These are phyloP conservation scores for Beauveria scarabaeidicola DNA, from an alignment of 2,329 filamentous ascomycete genomes.

Conservation along the genomic window DNA sequence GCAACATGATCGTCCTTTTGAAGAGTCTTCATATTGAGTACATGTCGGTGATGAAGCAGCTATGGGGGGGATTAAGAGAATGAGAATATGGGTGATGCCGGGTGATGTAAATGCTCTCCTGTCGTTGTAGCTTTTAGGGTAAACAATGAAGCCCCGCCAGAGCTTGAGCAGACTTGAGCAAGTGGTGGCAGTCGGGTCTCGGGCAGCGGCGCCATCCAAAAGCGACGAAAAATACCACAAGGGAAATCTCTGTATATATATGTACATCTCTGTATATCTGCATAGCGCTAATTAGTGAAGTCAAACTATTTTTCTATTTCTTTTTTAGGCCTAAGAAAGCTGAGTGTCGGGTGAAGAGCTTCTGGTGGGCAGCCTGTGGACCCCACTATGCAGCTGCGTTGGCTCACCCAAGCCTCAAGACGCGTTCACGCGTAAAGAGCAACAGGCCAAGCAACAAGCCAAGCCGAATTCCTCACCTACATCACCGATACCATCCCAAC, in stretches of 20 bases:
- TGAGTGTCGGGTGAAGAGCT: neutral
- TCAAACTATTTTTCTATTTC: neutral
- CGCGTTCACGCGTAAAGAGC: constrained; percentile 10
- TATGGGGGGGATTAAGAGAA: neutral
- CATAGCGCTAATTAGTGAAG: no score
- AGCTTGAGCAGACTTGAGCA: neutral
- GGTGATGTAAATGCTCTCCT: neutral
- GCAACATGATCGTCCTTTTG: constrained; percentile 33
- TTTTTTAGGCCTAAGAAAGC: neutral
- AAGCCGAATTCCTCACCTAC: neutral
- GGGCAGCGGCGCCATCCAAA: neutral
- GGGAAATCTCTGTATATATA: no score
- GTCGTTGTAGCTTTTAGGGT: neutral
- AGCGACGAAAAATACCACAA: neutral
- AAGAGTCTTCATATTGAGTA: neutral
- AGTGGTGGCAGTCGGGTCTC: neutral
- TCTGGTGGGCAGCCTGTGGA: neutral
- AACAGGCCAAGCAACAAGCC: neutral
- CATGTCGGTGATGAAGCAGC: neutral
- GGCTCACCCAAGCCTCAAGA: neutral
- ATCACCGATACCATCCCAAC: constrained; percentile 1
- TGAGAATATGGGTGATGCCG: neutral
- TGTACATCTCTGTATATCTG: no score
- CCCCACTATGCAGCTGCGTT: neutral
- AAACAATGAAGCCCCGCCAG: neutral